These are phyloP conservation scores for Tetrapisispora taiwanensis DNA, from an alignment of 805 yeast species.

Conservation along the genomic window DNA sequence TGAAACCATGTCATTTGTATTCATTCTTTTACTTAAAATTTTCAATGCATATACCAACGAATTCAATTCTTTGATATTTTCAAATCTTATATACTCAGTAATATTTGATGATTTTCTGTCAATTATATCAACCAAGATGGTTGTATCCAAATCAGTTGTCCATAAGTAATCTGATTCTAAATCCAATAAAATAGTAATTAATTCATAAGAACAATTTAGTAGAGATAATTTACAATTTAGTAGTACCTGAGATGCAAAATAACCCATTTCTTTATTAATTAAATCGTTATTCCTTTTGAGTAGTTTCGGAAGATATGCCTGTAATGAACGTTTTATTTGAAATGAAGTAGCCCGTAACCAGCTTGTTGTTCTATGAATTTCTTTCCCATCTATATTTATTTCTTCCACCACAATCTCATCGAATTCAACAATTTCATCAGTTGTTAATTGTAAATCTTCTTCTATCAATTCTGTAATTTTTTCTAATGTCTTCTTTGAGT, in stretches of 20 bases:
- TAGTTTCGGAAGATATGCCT: constrained; percentile 24
- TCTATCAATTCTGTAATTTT: constrained; percentile 6
- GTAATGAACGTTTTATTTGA: constrained; percentile 41
- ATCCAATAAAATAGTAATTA: constrained; percentile 10
- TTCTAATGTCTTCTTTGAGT: constrained; percentile 12
- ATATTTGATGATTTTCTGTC: constrained; percentile 5
- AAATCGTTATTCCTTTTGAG: constrained; percentile 16
- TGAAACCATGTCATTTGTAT: constrained; percentile 2
- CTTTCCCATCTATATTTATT: constrained; percentile 6
- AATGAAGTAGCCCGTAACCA: constrained; percentile 48
- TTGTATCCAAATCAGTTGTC: constrained; percentile 4
- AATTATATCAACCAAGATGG: constrained; percentile 4
- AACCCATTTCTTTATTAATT: constrained; percentile 11
- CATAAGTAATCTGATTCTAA: constrained; percentile 8
- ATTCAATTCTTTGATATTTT: constrained; percentile 6
- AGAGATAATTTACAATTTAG: constrained; percentile 12
- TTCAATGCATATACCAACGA: constrained; percentile 8
- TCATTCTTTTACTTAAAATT: constrained; percentile 4
- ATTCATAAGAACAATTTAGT: constrained; percentile 11
- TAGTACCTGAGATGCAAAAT: constrained; percentile 10
- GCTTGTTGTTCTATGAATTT: constrained; percentile 34
- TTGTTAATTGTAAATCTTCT: neutral
- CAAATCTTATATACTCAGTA: constrained; percentile 9
- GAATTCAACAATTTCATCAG: neutral
- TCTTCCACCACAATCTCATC: neutral